Evolutionary conservation across 139 green algal genomes (phyloP), one percentile per base, ranked within the genome.

Genomic region (Deuterostichococcus epilithicus): DNA sequence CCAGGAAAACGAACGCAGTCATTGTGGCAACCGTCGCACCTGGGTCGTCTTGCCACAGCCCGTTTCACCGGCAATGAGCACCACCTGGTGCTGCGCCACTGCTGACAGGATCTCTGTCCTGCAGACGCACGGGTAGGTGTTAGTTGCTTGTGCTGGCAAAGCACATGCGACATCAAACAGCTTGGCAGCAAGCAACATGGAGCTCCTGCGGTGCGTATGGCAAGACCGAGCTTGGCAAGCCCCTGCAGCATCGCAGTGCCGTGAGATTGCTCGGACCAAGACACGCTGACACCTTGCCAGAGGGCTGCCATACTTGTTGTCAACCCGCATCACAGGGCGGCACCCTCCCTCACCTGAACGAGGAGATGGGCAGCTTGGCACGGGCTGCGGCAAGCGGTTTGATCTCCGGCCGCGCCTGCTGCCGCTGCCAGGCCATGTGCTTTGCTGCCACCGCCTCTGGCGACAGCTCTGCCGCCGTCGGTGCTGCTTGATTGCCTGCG

Each of bases 21-120:
- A 5, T 71, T 23, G n/a, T 3, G 70, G 23, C n/a, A 37, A 0
- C 32, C 32, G 30, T 35, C 78, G 28, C 18, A 83, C 72, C 72
- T 91, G 89, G 13, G 91, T 95, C 15, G 86, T 97, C 74, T 97
- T 97, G 28, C 92, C 92, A 78, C 92, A 97, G 3, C 92, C 92
- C 5, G 90, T 97, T 73, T 94, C 88, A 1, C 92, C 92, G 5
- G 88, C 88, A n/a, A 97, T 80, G 26, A 96, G 71, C 18, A 94
- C 79, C 72, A 97, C 91, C 78, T 91, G 83, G 58, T 80, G 65
- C 30, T 25, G 45, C 38, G 35, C 37, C 39, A 90, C 73, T 1
- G 79, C 77, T 0, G 73, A 26, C 47, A 90, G 15, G 25, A 91
- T 86, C 70, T 85, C 76, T 20, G 83, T 76, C 10, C 79, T 67